phyloP scores from a whole-genome alignment of 2,329 filamentous ascomycete species.

The Dactylellina leptospora region DNA sequence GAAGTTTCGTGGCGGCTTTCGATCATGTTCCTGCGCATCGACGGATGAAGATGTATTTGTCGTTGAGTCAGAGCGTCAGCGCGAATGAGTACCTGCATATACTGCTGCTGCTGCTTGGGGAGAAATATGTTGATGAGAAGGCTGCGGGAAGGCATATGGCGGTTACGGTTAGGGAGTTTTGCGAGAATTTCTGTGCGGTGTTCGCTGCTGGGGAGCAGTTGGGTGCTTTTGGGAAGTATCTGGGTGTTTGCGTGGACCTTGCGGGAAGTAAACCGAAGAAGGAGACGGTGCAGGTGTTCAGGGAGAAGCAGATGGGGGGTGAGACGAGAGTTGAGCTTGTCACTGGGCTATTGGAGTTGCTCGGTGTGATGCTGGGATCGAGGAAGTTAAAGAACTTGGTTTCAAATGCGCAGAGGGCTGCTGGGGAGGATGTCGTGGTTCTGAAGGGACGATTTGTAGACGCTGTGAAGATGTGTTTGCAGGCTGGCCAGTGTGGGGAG shows the following conservation, averaged over 20 bases:
- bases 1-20: constrained; percentile 95
- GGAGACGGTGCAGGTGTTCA: constrained; percentile 55
- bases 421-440: constrained; percentile 47
- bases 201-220: constrained; percentile 81
- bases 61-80: constrained; percentile 84
- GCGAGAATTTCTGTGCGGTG: constrained; percentile 75
- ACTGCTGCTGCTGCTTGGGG: constrained; percentile 86
- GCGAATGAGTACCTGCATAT: constrained; percentile 87
- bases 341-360: constrained; percentile 60
- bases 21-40: constrained; percentile 93
- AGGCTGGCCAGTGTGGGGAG: constrained; percentile 61
- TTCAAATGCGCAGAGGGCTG: constrained; percentile 47
- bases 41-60: constrained; percentile 81
- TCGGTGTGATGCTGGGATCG: constrained; percentile 53
- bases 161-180: constrained; percentile 66
- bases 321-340: constrained; percentile 60
- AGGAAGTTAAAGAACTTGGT: constrained; percentile 52
- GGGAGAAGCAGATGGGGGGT: constrained; percentile 37
- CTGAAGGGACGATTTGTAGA: constrained; percentile 55
- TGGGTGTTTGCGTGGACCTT: constrained; percentile 78
- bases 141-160: constrained; percentile 57
- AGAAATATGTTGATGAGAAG: constrained; percentile 81
- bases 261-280: constrained; percentile 74
- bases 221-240: constrained; percentile 77
- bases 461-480: constrained; percentile 58